phyloP scores from a whole-genome alignment of 1,139 yeast genomes.

The Kurtzmaniella quercitrusa region DNA sequence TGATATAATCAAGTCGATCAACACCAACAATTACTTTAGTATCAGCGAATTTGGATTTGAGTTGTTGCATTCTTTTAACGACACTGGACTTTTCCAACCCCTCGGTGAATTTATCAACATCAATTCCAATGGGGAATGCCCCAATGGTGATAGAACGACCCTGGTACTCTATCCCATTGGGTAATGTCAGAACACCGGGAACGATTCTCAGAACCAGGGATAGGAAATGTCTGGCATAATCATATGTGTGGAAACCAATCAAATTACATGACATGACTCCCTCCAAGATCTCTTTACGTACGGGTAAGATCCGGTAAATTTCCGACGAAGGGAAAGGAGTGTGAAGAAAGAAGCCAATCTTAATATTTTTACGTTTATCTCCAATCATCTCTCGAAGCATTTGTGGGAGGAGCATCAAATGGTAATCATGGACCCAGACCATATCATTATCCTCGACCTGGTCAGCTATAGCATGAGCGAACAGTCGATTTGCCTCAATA shows the following conservation, averaged over 20 bases:
- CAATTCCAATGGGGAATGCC: conserved; percentile 98
- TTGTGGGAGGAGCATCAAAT: conserved; percentile 90
- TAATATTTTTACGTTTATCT: conserved; percentile 47
- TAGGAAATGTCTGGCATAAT: conserved; percentile 95
- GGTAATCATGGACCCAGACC: conserved; percentile 98
- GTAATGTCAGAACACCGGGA: conserved; percentile 70
- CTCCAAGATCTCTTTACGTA: conserved; percentile 81
- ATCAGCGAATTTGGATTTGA: conserved; percentile 59
- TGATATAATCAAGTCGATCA: conserved; percentile 90
- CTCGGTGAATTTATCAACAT: conserved; percentile 82
- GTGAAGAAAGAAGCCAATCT: conserved; percentile 90
- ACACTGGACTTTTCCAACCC: conserved; percentile 69
- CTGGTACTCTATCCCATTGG: conserved; percentile 82
- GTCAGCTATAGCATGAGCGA: conserved; percentile 70
- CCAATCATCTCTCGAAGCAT: conserved; percentile 71
- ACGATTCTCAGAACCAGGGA: conserved; percentile 88
- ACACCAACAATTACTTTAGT: conserved; percentile 91
- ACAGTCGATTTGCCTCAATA: conserved; percentile 83
- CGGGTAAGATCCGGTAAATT: conserved; percentile 92
- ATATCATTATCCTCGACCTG: conserved; percentile 79
- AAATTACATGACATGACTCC: conserved; percentile 94
- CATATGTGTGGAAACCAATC: conserved; percentile 98
- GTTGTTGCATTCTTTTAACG: conserved; percentile 55
- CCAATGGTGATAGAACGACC: conserved; percentile 83
- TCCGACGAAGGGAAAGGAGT: conserved; percentile 98